A percentile compares a stretch with the other conserved stretches of the same genome.
Conservation (phyloP, 768 basidiomycete species). For the Lactarius hengduanensis region DNA sequence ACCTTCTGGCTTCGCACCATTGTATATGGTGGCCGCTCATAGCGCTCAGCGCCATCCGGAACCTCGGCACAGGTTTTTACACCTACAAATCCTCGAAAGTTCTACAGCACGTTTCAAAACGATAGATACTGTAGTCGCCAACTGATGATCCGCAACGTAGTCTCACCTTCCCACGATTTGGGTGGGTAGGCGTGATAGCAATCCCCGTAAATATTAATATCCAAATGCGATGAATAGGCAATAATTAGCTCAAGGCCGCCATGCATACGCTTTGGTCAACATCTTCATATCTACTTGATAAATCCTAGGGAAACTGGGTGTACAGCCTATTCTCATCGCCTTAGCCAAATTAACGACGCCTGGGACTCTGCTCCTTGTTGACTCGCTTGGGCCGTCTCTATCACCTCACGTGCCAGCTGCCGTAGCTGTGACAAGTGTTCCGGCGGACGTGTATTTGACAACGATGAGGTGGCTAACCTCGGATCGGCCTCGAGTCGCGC, state of each 20-base stretch:
- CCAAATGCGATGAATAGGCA: background rate
- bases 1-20: too few species aligned
- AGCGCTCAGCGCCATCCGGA: too few species aligned
- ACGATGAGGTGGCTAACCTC: slow-evolving; percentile 11
- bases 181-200: too few species aligned
- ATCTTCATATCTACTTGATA: background rate
- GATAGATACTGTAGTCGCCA: too few species aligned
- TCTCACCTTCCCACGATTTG: too few species aligned
- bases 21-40: too few species aligned
- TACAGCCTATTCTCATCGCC: slow-evolving; percentile 7
- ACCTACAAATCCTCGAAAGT: too few species aligned
- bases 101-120: too few species aligned
- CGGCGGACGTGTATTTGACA: slow-evolving; percentile 17
- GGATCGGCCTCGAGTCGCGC: slow-evolving; percentile 20
- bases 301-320: background rate
- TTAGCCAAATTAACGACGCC: slow-evolving; percentile 13
- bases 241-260: background rate
- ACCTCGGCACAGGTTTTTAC: too few species aligned
- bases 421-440: slow-evolving; percentile 16
- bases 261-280: background rate
- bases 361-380: slow-evolving; percentile 10
- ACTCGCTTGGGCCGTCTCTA: slow-evolving; percentile 6
- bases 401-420: slow-evolving; percentile 20
- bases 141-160: too few species aligned
- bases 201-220: too few species aligned